phyloP scores from a whole-genome alignment of 2,329 filamentous ascomycete genomes.

The Clarireedia hainanense region DNA sequence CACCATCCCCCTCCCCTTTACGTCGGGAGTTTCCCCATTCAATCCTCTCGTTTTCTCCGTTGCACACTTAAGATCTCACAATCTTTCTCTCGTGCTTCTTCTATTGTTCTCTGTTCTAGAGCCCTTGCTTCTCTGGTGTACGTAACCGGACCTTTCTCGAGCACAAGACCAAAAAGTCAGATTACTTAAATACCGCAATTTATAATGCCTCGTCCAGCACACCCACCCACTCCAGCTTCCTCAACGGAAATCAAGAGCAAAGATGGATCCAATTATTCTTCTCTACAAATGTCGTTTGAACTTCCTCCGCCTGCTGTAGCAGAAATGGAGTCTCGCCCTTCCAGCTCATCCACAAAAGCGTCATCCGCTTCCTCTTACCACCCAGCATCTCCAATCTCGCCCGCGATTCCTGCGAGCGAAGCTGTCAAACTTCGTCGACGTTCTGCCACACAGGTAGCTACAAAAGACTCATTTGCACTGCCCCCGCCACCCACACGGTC shows the following conservation, averaged over 20 bases:
- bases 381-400: constrained; percentile 36
- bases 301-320: constrained; percentile 68
- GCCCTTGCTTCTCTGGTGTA: background rate
- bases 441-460: constrained; percentile 33
- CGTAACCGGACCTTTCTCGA: background rate
- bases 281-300: constrained; percentile 62
- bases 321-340: constrained; percentile 39
- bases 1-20: too few species aligned
- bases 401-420: constrained; percentile 33
- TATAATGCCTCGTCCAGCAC: constrained; percentile 56
- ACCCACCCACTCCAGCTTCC: constrained; percentile 70
- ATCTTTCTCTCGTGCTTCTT: background rate
- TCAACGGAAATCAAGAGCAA: constrained; percentile 73
- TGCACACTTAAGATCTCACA: background rate
- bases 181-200: constrained; percentile 5
- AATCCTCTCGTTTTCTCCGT: background rate
- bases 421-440: constrained; percentile 36
- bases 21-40: too few species aligned
- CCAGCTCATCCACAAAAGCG: constrained; percentile 36
- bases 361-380: constrained; percentile 43
- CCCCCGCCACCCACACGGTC: constrained; percentile 88
- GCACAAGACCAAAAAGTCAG: constrained; percentile 1
- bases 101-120: background rate
- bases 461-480: constrained; percentile 64
- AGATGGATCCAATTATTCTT: constrained; percentile 54